A percentile compares a stretch with the other conserved stretches of the same genome.
Conservation (phyloP, 352 stramenopile genomes). For the Blastocystis sp. region DNA sequence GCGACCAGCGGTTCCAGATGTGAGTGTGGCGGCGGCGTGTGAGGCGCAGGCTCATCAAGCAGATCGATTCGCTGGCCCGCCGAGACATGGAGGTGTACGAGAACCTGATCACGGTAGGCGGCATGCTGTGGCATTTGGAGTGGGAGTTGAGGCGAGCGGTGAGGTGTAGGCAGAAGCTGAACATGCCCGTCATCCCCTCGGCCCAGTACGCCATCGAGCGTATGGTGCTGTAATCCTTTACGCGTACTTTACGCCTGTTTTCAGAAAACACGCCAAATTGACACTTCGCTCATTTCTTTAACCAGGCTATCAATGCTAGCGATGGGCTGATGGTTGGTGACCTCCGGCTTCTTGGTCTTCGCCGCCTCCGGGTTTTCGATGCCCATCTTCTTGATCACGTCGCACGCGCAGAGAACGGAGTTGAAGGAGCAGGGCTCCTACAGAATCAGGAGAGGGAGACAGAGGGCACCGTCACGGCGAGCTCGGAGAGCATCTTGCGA, state of each 20-base stretch:
- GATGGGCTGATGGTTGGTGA: conserved; percentile 20
- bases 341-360: neutral
- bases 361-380: neutral
- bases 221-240: conserved; percentile 56
- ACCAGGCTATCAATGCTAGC: conserved; percentile 4
- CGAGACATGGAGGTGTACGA: conserved; percentile 23
- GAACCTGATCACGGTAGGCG: conserved; percentile 20
- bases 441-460: too few species aligned
- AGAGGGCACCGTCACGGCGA: conserved; percentile 45
- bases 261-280: neutral
- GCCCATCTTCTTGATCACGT: conserved; percentile 57
- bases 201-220: conserved; percentile 37
- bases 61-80: neutral
- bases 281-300: conserved; percentile 53
- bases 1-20: conserved; percentile 19
- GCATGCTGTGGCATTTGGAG: conserved; percentile 35
- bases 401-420: conserved; percentile 38
- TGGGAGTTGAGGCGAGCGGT: neutral
- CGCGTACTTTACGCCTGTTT: neutral
- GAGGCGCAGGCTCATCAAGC: neutral
- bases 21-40: neutral
- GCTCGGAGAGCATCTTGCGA: conserved; percentile 65
- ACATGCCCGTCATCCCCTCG: neutral
- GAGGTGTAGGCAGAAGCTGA: conserved; percentile 30
- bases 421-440: conserved; percentile 67